Percentiles rank a stretch among this genome's conserved stretches.
phyloP scores from a whole-genome alignment of 2,329 filamentous ascomycete species.

The Chrysoporthe cubensis region DNA sequence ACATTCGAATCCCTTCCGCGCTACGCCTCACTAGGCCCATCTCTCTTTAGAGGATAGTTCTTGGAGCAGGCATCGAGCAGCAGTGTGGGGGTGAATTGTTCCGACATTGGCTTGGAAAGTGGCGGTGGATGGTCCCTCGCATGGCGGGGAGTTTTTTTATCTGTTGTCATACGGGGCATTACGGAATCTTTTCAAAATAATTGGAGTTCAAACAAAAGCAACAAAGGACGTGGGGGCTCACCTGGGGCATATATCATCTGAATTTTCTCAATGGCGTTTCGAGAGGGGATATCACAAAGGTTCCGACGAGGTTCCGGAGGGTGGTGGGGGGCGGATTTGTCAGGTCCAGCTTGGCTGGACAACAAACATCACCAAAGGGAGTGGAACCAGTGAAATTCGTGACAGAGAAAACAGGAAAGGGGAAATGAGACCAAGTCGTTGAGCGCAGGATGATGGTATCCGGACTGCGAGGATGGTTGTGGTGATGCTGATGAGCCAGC shows the following conservation, averaged over 20 bases:
- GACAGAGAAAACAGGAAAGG: constrained; percentile 12
- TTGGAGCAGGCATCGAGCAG: background rate
- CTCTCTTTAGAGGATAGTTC: background rate
- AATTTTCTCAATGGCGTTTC: constrained; percentile 16
- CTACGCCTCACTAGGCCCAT: background rate
- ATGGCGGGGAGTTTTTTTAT: background rate
- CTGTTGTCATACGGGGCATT: background rate
- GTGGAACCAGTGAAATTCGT: background rate
- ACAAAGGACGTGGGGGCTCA: background rate
- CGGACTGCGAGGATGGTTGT: background rate
- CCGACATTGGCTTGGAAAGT: background rate
- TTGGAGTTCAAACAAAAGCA: constrained; percentile 8
- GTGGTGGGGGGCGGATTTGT: background rate
- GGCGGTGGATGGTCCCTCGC: background rate
- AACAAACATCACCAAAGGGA: constrained; percentile 5
- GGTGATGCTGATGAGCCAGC: too few relatives aligned
- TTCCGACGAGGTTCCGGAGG: constrained; percentile 2
- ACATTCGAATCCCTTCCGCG: background rate
- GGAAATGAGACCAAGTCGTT: background rate
- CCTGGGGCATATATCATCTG: background rate
- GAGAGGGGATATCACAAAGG: constrained; percentile 20
- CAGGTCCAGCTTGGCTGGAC: constrained; percentile 3
- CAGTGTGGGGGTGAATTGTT: background rate
- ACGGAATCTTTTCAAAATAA: constrained; percentile 1
- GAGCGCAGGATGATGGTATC: too few relatives aligned